Base-by-base conservation (phyloP, 2,329 filamentous ascomycete species). In the Plenodomus tracheiphilus region DNA sequence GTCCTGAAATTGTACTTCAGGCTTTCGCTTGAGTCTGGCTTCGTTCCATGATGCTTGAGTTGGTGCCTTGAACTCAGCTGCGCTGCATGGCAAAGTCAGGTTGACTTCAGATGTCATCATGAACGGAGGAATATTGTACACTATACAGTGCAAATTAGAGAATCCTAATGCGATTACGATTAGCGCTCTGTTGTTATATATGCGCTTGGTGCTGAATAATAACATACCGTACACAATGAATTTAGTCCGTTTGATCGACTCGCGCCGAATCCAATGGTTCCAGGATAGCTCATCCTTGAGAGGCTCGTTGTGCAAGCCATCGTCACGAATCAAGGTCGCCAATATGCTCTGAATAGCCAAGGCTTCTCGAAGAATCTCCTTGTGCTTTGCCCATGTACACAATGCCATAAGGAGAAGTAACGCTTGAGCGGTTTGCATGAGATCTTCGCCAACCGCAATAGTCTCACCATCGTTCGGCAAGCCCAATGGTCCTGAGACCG, bases 351-450 rank as follows among this genome's bases (percentile, higher is more conserved):
- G 80, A 34, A 84, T 76, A 1, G 79, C 79, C 20, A 84, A 73
- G 10, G 81, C 81, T 61, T 84, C 81, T 44, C 79, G 75, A n/a
- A 82, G 65, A 9, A 84, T 74, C 43, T 81, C 79, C 16, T 77
- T 78, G 53, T 83, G 82, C 56, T 79, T 77, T 44, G 81, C 80
- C 82, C 82, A 85, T 0, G 81, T 83, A 11, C 81, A 81, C 62
- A 83, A 79, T 0, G 81, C 81, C 47, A 82, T 83, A n/a, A 84
- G 76, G 1, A 87, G 66, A 0, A 87, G 69, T 1, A 87, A 75
- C 3, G 84, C 81, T 59, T 87, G 85, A 2, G 86, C 85, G 0
- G 84, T 87, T 63, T 87, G 84, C 38, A 87, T 86, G 1, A 71
- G 62, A 42, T 71, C 64, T 41, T 67, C 64, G 19, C 51, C 57